phyloP scores from a whole-genome alignment of 2,329 filamentous ascomycete species.

The Penicillium rolfsii region DNA sequence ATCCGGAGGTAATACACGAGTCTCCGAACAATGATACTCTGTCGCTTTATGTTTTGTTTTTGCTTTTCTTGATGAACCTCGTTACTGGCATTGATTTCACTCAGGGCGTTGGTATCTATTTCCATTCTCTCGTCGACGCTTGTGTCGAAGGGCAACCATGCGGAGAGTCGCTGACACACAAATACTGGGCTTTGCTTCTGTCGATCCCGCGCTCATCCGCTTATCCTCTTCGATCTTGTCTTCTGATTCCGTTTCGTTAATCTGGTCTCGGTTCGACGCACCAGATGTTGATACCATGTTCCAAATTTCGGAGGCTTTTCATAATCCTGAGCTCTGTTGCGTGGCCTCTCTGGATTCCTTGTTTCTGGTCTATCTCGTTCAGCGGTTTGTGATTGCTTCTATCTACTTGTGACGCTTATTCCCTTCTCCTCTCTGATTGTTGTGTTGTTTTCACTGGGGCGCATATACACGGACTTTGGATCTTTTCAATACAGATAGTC shows the following conservation, averaged over 20 bases:
- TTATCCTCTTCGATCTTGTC: slow-evolving; percentile 12
- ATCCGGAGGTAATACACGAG: slow-evolving; percentile 47
- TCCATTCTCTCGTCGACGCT: slow-evolving; percentile 22
- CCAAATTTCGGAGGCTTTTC: slow-evolving; percentile 7
- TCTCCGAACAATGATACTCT: slow-evolving; percentile 48
- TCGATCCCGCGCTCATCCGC: not conserved
- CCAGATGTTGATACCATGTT: slow-evolving; percentile 28
- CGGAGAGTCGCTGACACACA: slow-evolving; percentile 23
- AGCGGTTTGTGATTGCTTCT: slow-evolving; percentile 25
- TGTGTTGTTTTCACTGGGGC: slow-evolving; percentile 7
- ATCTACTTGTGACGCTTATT: slow-evolving; percentile 10
- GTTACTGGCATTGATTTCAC: slow-evolving; percentile 10
- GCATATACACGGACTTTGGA: slow-evolving; percentile 17
- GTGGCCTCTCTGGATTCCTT: slow-evolving; percentile 18
- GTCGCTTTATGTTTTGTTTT: slow-evolving; percentile 32
- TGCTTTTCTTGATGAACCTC: slow-evolving; percentile 16
- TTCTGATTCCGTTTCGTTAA: slow-evolving; percentile 8
- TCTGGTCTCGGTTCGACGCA: slow-evolving; percentile 24
- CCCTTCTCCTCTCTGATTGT: slow-evolving; percentile 8
- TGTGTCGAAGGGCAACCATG: slow-evolving; percentile 26
- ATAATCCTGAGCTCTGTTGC: slow-evolving; percentile 4
- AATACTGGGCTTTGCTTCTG: not conserved
- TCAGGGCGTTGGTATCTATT: slow-evolving; percentile 29
- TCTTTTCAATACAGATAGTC: slow-evolving; percentile 19
- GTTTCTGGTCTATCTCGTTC: slow-evolving; percentile 19